Base-by-base conservation (phyloP, 345 rosid species). In the Heritiera littoralis region DNA sequence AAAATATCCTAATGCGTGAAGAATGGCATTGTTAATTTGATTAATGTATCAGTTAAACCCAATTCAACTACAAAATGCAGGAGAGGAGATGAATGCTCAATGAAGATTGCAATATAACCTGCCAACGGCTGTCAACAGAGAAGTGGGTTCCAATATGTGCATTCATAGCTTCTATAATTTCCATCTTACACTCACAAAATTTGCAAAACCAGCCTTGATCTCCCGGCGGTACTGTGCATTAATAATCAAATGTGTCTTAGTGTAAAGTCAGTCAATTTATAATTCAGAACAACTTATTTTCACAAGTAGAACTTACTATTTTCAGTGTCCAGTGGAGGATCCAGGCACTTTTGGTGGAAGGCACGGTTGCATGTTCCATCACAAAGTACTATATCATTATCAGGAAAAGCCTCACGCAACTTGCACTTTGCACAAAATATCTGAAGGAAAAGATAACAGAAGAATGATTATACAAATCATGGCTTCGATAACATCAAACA, bases 191-290 rank as follows among this genome's bases (percentile, higher is more conserved):
- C 54, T 89, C 97, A 86, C 99, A 96, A 73, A 88, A 85, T 81
- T 89, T 90, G 88, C 99, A 96, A 83, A 90, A 94, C 98, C 99
- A 96, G 83, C 99, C 95, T 80, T 92, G 98, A 77, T 92, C 99
- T 83, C 94, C 95, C 41, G 97, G 97, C 78, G 99, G 99, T 72
- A 96, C 98, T 96, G 90, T 84, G 84, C 65, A 83, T 78, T 32
- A 80, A 52, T 56, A 85, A 80, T 79, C 58, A 71, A 75, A 79
- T 38, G 23, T 66, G 76, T 69, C 78, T 83, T 75, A 80, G 12
- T 78, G 78, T 69, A 35, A 70, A 68, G n/a, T 80, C 68, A 78
- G 40, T 66, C 51, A 32, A 60, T 69, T 76, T 74, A 63, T 14
- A 74, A 32, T 23, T 23, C 61, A 60, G 59, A 56, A 56, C 32